Evolutionary conservation across 257 asterid species (phyloP), one percentile per base, ranked within the genome.

Genomic region (Hygrophila difformis): DNA sequence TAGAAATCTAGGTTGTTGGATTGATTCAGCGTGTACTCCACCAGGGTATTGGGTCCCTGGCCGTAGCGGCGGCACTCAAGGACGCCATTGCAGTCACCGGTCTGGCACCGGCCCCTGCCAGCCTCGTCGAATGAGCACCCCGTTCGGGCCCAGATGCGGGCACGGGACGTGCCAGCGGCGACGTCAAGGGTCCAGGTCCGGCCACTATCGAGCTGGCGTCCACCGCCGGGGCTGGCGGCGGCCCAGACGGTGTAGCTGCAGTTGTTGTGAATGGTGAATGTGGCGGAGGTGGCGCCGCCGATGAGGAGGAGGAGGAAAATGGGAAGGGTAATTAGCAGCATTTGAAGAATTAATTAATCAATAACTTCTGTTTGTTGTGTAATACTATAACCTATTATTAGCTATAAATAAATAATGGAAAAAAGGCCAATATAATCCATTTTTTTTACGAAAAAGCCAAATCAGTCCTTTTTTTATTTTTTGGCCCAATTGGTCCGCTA

Each of bases 11-110:
- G 43, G 47, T 73, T 66, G 4, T 16, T 33, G 47, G 35, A 73
- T 5, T 64, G 71, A 62, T 80, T 75, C 10, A 77, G 53, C 0
- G 58, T 76, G 18, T 36, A 80, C 17, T 80, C 86, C 0, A 85
- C 93, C 0, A 84, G 47, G 2, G 94, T 84, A 59, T 83, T 74
- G 0, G 83, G 93, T 0, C 88, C 77, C 6, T 3, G 2, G 0
- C 93, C 93, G 24, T 40, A 84, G 13, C 53, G 77, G 1, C 29
- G 58, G 60, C 93, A 77, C 0, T 33, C 44, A 0, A 80, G 62
- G 1, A n/a, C 43, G 2, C 81, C 79, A 12, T 53, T 51, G 29
- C 84, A 79, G 56, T 79, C 82, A 17, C 91, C 75, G 0, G 82
- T 79, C 20, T 57, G 42, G 34, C 82, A 79, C 11, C 33, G 26